Evolutionary conservation across 352 stramenopile genomes (phyloP), one percentile per base, ranked within the genome.

Genomic region (Lagenidium giganteum): DNA sequence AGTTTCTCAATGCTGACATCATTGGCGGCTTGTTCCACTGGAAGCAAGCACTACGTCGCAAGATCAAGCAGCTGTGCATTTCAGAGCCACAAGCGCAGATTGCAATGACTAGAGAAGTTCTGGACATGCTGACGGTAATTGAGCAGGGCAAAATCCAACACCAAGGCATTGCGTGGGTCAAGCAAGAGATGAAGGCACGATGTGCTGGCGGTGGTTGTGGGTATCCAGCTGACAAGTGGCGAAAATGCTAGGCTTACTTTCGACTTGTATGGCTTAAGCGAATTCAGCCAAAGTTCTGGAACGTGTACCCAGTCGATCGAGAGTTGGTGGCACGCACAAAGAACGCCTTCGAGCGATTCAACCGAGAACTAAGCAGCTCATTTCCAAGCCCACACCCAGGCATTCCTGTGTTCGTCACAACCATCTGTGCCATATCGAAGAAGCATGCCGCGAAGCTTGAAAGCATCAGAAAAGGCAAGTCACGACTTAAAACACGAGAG

Each of bases 11-110:
- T 12, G 24, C 37, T n/a, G 18, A 4, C 5, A 3, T 54, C 5
- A 14, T 54, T 30, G 47, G 47, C 13, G 47, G 37, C 28, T 38
- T 54, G 3, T 54, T 54, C 23, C 47, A 54, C 20, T 47, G 25
- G 25, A 54, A 54, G 37, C 36, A 54, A 29, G 47, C 47, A 14
- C n/a, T 54, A 7, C 47, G 36, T 16, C 21, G 24, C 3, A 33
- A 22, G 30, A 11, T 54, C 4, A 7, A 41, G 17, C 41, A 39
- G 24, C 3, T 28, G 26, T 36, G 38, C 23, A 54, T 54, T 24
- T 24, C 35, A 11, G 35, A 44, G 12, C 28, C 18, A 20, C 21
- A 46, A 28, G 20, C 46, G 1, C n/a, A 20, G 6, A 16, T 47
- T 11, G 40, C 40, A 6, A 45, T 45, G 38, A 8, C 17, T 9